A percentile compares a stretch with the other conserved stretches of the same genome.
phyloP scores from a whole-genome alignment of 352 stramenopile genomes.

The Vaucheria bursata region DNA sequence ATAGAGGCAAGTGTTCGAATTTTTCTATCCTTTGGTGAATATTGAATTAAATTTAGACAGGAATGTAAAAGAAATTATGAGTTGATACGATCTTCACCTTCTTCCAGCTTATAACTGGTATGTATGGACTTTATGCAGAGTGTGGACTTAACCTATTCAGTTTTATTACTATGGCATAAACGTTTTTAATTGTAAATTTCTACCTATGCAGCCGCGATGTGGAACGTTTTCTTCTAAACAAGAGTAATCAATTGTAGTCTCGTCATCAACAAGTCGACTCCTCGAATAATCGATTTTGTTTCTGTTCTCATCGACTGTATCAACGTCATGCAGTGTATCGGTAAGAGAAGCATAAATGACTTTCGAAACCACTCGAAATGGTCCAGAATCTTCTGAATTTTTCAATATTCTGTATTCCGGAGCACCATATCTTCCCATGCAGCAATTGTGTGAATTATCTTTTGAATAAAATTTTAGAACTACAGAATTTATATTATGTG shows the following conservation, averaged over 20 bases:
- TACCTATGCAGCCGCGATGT: conserved; percentile 52
- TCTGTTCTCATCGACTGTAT: conserved; percentile 32
- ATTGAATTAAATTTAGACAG: too few species aligned
- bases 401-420: conserved; percentile 34
- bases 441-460: conserved; percentile 48
- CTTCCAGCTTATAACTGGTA: too few species aligned
- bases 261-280: conserved; percentile 53
- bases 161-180: too few species aligned
- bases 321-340: conserved; percentile 25
- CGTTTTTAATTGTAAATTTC: too few species aligned
- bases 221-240: conserved; percentile 50
- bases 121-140: too few species aligned
- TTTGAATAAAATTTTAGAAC: not conserved
- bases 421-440: conserved; percentile 36
- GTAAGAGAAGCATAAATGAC: conserved; percentile 12
- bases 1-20: too few species aligned
- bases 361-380: conserved; percentile 15
- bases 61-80: too few species aligned
- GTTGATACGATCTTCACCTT: too few species aligned
- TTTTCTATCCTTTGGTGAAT: too few species aligned
- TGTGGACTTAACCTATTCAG: too few species aligned
- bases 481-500: not conserved
- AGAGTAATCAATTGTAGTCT: conserved; percentile 53
- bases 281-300: conserved; percentile 34
- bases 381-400: conserved; percentile 15